Evolutionary conservation across 2,329 filamentous ascomycete species (phyloP).

Genomic region (Spiromastix sp.): DNA sequence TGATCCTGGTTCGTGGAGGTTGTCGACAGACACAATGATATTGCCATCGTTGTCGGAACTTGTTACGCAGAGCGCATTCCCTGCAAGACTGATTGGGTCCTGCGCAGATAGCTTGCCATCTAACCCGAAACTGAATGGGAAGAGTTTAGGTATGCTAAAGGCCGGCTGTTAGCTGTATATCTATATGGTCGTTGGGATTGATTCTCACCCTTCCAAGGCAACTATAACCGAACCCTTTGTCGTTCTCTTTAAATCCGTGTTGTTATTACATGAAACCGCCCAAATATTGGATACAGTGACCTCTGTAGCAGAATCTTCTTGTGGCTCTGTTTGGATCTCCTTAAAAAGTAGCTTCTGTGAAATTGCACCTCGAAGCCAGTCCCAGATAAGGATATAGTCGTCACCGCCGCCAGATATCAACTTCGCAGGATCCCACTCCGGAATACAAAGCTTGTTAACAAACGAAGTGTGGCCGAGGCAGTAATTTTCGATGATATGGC

Average conservation of each 20-base stretch:
- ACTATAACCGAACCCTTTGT: constrained; percentile 33
- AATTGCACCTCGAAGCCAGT: constrained; percentile 50
- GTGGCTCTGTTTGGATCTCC: not conserved
- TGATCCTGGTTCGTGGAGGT: constrained; percentile 41
- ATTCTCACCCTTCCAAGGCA: constrained; percentile 52
- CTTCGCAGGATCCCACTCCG: constrained; percentile 43
- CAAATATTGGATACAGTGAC: constrained; percentile 45
- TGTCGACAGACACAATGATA: constrained; percentile 44
- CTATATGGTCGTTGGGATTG: constrained; percentile 4
- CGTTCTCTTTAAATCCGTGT: constrained; percentile 7
- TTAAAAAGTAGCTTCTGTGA: constrained; percentile 22
- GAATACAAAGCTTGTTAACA: constrained; percentile 64
- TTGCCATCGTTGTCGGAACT: constrained; percentile 18
- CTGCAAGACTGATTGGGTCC: constrained; percentile 46
- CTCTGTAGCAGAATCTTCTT: constrained; percentile 12
- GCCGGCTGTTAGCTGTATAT: not conserved
- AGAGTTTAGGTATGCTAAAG: constrained; percentile 53
- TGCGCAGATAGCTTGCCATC: constrained; percentile 41
- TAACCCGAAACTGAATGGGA: constrained; percentile 50
- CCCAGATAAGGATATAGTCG: constrained; percentile 66
- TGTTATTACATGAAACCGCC: constrained; percentile 22
- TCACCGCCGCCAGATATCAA: constrained; percentile 86
- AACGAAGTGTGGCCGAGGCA: constrained; percentile 85
- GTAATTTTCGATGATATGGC: constrained; percentile 79
- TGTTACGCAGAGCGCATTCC: constrained; percentile 55